phyloP scores from a whole-genome alignment of 176 grass and related monocot species.

The sorghum (Sorghum bicolor) region DNA sequence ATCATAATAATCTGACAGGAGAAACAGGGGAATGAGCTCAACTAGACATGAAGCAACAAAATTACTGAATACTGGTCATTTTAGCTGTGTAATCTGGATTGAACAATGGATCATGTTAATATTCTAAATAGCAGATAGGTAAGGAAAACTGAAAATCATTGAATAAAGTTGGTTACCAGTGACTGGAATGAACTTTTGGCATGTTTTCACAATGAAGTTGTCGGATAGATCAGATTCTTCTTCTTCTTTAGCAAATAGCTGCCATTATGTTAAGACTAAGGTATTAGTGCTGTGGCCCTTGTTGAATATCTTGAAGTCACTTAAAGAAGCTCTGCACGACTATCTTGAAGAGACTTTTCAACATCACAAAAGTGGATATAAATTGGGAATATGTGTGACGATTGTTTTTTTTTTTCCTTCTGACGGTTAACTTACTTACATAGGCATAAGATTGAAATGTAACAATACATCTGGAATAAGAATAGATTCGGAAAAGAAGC shows the following conservation, averaged over 20 bases:
- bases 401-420: neutral
- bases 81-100: constrained; percentile 15
- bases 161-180: constrained; percentile 49
- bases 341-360: constrained; percentile 18
- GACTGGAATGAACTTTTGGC: constrained; percentile 94
- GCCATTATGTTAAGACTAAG: constrained; percentile 30
- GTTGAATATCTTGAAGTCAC: neutral
- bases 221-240: constrained; percentile 86
- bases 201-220: constrained; percentile 98
- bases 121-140: constrained; percentile 13
- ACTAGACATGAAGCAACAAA: neutral
- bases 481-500: neutral
- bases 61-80: constrained; percentile 6
- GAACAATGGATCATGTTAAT: neutral
- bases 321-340: neutral
- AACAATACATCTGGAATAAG: neutral
- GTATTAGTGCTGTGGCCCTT: constrained; percentile 10
- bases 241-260: constrained; percentile 84
- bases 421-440: neutral
- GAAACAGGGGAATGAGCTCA: constrained; percentile 32
- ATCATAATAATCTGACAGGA: constrained; percentile 80
- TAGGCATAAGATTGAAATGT: constrained; percentile 1
- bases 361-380: neutral
- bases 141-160: constrained; percentile 17
- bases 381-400: neutral